Percentiles rank a stretch among this genome's conserved stretches.
Evolutionary conservation across 2,329 filamentous ascomycete genomes (phyloP).

Genomic region (Pezicula rhizophila): DNA sequence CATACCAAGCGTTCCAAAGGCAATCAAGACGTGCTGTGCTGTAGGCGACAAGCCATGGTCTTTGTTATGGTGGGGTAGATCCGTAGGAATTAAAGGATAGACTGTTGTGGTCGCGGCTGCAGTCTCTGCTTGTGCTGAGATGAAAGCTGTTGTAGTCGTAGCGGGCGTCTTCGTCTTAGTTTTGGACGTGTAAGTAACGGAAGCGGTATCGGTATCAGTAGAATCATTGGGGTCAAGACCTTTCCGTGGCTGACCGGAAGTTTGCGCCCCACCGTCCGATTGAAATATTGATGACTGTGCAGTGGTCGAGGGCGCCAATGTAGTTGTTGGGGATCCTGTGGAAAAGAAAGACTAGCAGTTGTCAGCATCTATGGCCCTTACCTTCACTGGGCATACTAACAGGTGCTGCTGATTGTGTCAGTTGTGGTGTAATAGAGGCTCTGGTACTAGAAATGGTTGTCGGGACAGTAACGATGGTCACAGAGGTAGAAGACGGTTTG

Average conservation of each 20-base stretch:
- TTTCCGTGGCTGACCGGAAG: not conserved
- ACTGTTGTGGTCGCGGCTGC: not conserved
- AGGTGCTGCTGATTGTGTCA: not conserved
- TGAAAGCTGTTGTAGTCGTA: not conserved
- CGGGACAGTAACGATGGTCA: not conserved
- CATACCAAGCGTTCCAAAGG: constrained; percentile 23
- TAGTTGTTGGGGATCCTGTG: not conserved
- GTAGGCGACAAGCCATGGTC: constrained; percentile 13
- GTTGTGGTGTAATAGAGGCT: not conserved
- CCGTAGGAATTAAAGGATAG: not conserved
- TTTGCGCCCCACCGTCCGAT: not conserved
- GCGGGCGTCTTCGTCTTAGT: not conserved
- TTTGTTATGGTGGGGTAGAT: not conserved
- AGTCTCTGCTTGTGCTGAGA: not conserved
- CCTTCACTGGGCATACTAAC: not conserved
- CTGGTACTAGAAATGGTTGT: not conserved
- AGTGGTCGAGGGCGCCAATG: not conserved
- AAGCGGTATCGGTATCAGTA: not conserved
- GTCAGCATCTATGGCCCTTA: not conserved
- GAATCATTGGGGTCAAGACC: not conserved
- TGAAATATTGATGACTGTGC: not conserved
- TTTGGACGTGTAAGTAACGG: not conserved
- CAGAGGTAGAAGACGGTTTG: not conserved
- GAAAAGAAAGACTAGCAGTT: not conserved
- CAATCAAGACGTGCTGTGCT: constrained; percentile 22